phyloP scores from a whole-genome alignment of 495 filamentous ascomycete species.

The Talaromyces wortmannii region DNA sequence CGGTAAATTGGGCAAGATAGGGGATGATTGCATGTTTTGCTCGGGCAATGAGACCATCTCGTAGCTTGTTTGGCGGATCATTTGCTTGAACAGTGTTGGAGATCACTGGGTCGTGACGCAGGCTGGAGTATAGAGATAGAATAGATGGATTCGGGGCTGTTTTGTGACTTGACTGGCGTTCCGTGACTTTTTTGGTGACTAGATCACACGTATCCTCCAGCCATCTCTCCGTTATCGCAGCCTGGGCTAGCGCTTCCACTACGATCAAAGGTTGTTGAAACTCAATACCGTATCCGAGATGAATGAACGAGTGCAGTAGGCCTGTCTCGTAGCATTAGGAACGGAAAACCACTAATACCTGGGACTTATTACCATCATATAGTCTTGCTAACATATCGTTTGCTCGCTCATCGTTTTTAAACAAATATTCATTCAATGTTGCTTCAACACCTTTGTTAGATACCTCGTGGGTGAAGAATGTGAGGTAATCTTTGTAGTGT shows the following conservation, averaged over 20 bases:
- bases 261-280: constrained; percentile 27
- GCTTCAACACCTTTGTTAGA: constrained; percentile 12
- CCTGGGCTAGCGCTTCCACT: constrained; percentile 30
- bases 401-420: constrained; percentile 17
- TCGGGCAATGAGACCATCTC: constrained; percentile 9
- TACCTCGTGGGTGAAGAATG: constrained; percentile 29
- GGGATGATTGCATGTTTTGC: constrained; percentile 13
- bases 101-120: constrained; percentile 7
- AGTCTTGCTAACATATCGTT: constrained; percentile 23
- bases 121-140: not conserved
- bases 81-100: constrained; percentile 7
- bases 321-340: constrained; percentile 5
- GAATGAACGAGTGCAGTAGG: constrained; percentile 28
- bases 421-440: constrained; percentile 25
- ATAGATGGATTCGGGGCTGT: not conserved
- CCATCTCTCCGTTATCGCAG: constrained; percentile 17
- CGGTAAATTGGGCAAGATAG: constrained; percentile 13
- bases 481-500: constrained; percentile 27
- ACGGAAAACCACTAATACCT: no score
- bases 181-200: constrained; percentile 5
- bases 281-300: constrained; percentile 30
- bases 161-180: not conserved
- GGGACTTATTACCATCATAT: constrained; percentile 13
- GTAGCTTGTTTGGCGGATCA: constrained; percentile 13
- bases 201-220: constrained; percentile 10